Evolutionary conservation across 495 filamentous ascomycete species (phyloP).

Genomic region (Poronia punctata): DNA sequence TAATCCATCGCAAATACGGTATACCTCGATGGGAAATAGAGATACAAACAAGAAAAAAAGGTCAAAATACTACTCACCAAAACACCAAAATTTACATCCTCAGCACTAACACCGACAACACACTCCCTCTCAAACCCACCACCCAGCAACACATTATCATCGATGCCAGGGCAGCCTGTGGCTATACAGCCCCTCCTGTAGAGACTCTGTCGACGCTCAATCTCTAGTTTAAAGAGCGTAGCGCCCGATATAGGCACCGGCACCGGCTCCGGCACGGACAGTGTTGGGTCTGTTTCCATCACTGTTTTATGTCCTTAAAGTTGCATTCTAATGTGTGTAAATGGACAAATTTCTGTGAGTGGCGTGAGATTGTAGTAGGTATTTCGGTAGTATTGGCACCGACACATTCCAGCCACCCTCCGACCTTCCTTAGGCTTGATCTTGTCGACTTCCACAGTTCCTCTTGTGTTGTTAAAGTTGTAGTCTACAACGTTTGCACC

Average conservation of each 20-base stretch:
- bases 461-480: no score
- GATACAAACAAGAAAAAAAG: conserved; percentile 3
- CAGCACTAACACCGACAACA: conserved; percentile 44
- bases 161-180: conserved; percentile 38
- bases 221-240: conserved; percentile 23
- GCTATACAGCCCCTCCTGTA: conserved; percentile 11
- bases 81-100: conserved; percentile 32
- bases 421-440: no score
- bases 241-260: conserved; percentile 14
- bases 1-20: no score
- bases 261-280: conserved; percentile 4
- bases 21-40: no score
- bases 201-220: conserved; percentile 12
- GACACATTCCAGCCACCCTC: no score
- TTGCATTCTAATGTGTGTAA: no score
- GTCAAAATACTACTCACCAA: conserved; percentile 25
- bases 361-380: no score
- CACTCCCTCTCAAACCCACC: conserved; percentile 39
- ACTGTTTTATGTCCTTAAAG: no score
- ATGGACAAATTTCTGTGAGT: no score
- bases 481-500: no score
- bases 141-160: conserved; percentile 36
- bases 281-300: not conserved
- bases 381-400: no score
- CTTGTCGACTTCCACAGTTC: no score